A percentile compares a stretch with the other conserved stretches of the same genome.
Conservation (phyloP, 2,329 filamentous ascomycete genomes). For the Trichophyton rubrum region DNA sequence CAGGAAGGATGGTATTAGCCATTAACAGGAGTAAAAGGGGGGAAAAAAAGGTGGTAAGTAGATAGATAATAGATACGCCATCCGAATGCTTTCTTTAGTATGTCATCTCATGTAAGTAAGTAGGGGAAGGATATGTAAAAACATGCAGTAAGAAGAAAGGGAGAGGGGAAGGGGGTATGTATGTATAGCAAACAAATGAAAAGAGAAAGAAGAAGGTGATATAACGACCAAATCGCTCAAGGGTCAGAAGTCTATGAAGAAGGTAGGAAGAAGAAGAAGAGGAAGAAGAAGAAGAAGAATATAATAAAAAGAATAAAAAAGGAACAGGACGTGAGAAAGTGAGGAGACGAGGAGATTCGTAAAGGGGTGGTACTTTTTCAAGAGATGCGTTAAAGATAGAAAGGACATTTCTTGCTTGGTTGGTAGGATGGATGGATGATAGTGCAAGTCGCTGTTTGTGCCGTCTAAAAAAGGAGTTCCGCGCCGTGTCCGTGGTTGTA, state of each 20-base stretch:
- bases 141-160: not conserved
- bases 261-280: not conserved
- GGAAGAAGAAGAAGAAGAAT: not conserved
- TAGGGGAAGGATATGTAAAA: not conserved
- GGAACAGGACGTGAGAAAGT: not conserved
- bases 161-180: not conserved
- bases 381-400: not conserved
- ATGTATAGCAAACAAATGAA: too few relatives aligned
- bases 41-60: not conserved
- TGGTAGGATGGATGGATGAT: not conserved
- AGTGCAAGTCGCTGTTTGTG: not conserved
- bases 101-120: slow-evolving; percentile 1
- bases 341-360: not conserved
- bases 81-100: slow-evolving; percentile 1
- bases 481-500: not conserved
- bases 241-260: slow-evolving; percentile 9
- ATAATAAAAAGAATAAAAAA: not conserved
- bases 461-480: not conserved
- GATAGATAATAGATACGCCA: not conserved
- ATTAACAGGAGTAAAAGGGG: too few relatives aligned
- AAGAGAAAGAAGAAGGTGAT: not conserved
- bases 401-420: not conserved
- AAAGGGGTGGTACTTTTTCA: not conserved
- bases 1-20: too few relatives aligned
- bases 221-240: slow-evolving; percentile 6